Evolutionary conservation across 106 monocot species (phyloP).

Genomic region (Apostasia ramifera): DNA sequence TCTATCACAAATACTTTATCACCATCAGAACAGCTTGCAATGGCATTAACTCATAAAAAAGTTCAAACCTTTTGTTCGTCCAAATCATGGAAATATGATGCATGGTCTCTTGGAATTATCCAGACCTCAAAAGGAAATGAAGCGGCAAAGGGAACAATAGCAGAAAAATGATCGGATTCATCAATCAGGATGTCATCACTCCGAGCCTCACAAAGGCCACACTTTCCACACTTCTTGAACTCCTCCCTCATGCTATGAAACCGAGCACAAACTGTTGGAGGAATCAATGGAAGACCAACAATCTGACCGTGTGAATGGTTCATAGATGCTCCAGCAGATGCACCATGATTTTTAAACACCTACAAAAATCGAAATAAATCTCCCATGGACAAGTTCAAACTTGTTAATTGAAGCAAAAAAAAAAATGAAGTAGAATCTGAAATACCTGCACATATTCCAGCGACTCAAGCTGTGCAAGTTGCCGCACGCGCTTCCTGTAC

Average conservation of each 20-base stretch:
- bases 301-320: constrained; percentile 97
- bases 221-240: constrained; percentile 56
- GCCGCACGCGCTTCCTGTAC: constrained; percentile 58
- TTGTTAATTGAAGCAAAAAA: not conserved
- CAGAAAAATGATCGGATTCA: constrained; percentile 55
- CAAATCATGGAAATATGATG: constrained; percentile 73
- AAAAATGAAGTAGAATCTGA: not conserved
- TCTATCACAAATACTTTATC: too few species aligned
- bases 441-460: constrained; percentile 84
- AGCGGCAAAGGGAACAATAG: constrained; percentile 82
- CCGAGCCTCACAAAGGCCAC: constrained; percentile 67
- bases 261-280: constrained; percentile 53
- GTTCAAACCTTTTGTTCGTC: constrained; percentile 48
- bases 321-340: constrained; percentile 94
- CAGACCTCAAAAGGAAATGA: constrained; percentile 91
- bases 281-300: constrained; percentile 77
- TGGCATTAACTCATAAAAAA: not conserved
- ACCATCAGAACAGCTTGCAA: too few species aligned
- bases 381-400: not conserved
- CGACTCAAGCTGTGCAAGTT: constrained; percentile 36
- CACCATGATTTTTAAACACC: constrained; percentile 97
- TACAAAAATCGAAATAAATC: constrained; percentile 16
- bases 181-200: constrained; percentile 47
- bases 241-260: constrained; percentile 58
- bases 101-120: constrained; percentile 71